These are phyloP conservation scores for Delphinella strobiligena DNA, from an alignment of 2,329 filamentous ascomycete genomes.

Conservation along the genomic window DNA sequence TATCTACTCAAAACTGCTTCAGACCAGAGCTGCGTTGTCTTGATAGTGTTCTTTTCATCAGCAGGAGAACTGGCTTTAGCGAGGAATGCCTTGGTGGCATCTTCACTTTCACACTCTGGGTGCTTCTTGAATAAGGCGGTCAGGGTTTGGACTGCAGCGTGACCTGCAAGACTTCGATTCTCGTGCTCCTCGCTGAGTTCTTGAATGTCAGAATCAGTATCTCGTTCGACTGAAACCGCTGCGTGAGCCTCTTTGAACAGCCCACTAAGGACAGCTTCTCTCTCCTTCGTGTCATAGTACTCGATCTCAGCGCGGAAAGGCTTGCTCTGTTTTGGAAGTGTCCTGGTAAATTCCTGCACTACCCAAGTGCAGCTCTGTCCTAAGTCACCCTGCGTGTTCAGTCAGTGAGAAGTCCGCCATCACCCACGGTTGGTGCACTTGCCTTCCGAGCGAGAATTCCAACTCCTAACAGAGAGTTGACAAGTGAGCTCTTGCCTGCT, in stretches of 20 bases:
- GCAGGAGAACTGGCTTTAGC: not conserved
- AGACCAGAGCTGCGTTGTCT: not conserved
- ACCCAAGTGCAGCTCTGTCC: constrained; percentile 14
- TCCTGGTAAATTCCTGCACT: constrained; percentile 9
- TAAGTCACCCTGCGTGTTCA: constrained; percentile 10
- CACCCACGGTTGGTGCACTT: not conserved
- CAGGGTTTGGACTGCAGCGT: constrained; percentile 6
- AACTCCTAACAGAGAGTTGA: constrained; percentile 14
- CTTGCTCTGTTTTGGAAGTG: constrained; percentile 8
- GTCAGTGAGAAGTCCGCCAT: too few species aligned
- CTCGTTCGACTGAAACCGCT: not conserved
- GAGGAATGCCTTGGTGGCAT: constrained; percentile 1
- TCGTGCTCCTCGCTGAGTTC: not conserved
- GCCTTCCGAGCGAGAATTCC: constrained; percentile 14
- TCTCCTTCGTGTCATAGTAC: constrained; percentile 10
- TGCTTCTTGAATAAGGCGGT: constrained; percentile 10
- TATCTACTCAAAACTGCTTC: not conserved
- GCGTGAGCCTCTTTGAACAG: constrained; percentile 1
- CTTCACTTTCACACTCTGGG: constrained; percentile 5
- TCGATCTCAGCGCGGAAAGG: constrained; percentile 12
- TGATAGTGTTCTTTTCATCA: not conserved
- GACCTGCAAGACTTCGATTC: not conserved
- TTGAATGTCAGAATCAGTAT: constrained; percentile 3
- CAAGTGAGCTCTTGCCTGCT: constrained; percentile 13
- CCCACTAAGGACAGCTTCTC: not conserved